Percentiles rank a stretch among this genome's conserved stretches.
Evolutionary conservation across 257 asterid genomes (phyloP).

Genomic region (Solanum piurae): DNA sequence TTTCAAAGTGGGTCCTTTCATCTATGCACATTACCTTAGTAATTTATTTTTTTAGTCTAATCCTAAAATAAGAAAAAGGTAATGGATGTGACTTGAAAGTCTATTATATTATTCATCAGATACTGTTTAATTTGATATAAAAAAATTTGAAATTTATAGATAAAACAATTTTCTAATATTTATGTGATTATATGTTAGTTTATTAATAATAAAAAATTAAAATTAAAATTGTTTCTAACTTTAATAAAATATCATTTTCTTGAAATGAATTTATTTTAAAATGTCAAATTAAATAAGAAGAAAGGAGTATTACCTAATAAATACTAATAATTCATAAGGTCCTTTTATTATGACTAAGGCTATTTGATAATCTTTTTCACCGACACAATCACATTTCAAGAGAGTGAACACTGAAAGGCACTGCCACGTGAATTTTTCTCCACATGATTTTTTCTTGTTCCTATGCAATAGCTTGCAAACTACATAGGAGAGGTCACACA

Average conservation of each 20-base stretch:
- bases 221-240: too few species aligned
- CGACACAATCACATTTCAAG: not conserved
- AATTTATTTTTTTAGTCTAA: not conserved
- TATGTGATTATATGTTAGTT: too few species aligned
- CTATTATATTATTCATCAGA: not conserved
- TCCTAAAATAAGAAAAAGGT: not conserved
- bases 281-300: not conserved
- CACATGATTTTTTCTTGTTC: not conserved
- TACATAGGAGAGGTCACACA: too few species aligned
- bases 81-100: not conserved
- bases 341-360: not conserved
- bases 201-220: too few species aligned
- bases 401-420: not conserved
- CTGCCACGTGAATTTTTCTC: not conserved
- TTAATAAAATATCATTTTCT: too few species aligned
- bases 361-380: not conserved
- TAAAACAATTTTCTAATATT: too few species aligned
- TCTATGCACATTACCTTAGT: not conserved
- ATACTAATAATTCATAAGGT: not conserved
- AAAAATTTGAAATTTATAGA: too few species aligned
- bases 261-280: too few species aligned
- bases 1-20: not conserved
- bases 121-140: too few species aligned
- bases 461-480: too few species aligned
- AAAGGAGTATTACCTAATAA: not conserved